Conservation (phyloP, 345 rosid genomes). For the Murraya koenigii region DNA sequence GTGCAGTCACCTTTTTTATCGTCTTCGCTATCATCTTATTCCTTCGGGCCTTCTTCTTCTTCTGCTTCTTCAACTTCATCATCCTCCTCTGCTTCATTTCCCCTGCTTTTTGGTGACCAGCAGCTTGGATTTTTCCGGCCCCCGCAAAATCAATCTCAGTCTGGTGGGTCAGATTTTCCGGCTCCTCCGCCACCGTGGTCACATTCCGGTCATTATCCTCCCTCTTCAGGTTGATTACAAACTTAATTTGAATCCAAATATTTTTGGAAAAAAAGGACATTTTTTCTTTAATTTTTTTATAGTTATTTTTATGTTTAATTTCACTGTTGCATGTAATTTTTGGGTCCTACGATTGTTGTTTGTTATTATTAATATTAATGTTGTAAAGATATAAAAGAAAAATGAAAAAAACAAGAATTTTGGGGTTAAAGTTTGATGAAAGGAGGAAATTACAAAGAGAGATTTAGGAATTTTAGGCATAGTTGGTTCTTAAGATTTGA, state of each 20-base stretch:
- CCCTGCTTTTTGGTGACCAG: constrained; percentile 44
- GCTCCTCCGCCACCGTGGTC: constrained; percentile 39
- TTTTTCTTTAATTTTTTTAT: background rate
- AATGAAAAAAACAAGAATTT: background rate
- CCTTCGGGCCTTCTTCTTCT: constrained; percentile 24
- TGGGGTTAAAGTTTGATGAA: background rate
- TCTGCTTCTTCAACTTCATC: constrained; percentile 23
- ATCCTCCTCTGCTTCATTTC: constrained; percentile 38
- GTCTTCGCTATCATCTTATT: constrained; percentile 15
- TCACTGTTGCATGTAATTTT: constrained; percentile 11
- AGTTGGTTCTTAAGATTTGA: constrained; percentile 13
- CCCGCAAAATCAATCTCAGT: constrained; percentile 22
- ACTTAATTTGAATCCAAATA: background rate
- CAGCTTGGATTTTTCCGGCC: constrained; percentile 25
- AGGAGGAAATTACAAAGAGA: constrained; percentile 14
- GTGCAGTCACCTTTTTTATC: constrained; percentile 17
- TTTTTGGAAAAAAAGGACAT: background rate
- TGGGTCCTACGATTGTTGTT: background rate
- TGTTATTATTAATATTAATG: background rate
- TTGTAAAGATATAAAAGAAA: background rate
- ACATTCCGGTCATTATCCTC: constrained; percentile 32
- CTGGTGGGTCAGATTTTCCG: constrained; percentile 27
- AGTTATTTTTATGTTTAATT: background rate
- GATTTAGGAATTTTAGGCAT: constrained; percentile 18
- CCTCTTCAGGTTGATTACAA: constrained; percentile 24